Percentiles rank a stretch among this genome's conserved stretches.
These are phyloP conservation scores for Laburnicola sp. DNA, from an alignment of 2,329 filamentous ascomycete genomes.

Conservation along the genomic window DNA sequence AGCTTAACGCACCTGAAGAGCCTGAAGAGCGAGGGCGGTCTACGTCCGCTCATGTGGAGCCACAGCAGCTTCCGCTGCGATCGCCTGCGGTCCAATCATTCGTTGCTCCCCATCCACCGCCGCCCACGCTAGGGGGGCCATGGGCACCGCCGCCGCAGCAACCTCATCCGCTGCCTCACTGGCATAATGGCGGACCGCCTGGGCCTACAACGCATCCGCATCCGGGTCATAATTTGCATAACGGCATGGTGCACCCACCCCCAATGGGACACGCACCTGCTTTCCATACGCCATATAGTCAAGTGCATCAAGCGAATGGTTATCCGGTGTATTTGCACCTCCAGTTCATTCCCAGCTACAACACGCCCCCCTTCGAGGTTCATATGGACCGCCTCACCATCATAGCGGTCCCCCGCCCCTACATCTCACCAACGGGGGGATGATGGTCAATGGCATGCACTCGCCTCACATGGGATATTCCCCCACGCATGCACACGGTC, in stretches of 20 bases:
- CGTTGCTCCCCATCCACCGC: constrained; percentile 19
- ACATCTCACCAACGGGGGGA: constrained; percentile 37
- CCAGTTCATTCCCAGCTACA: constrained; percentile 36
- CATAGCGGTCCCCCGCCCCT: constrained; percentile 36
- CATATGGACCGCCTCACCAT: constrained; percentile 29
- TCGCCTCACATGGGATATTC: constrained; percentile 45
- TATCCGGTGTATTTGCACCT: constrained; percentile 38
- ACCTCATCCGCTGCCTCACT: constrained; percentile 36
- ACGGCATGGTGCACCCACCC: constrained; percentile 35
- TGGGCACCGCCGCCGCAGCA: constrained; percentile 19
- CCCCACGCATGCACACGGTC: constrained; percentile 39
- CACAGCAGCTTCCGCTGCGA: constrained; percentile 40
- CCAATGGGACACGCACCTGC: constrained; percentile 34
- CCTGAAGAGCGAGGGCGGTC: constrained; percentile 36
- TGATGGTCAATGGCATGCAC: constrained; percentile 44
- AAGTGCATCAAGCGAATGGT: constrained; percentile 36
- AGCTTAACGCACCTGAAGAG: constrained; percentile 42
- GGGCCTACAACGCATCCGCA: constrained; percentile 25
- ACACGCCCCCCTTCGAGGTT: constrained; percentile 30
- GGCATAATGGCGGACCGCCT: constrained; percentile 33
- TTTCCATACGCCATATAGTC: constrained; percentile 38
- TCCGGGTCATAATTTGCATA: constrained; percentile 32
- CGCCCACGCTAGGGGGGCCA: constrained; percentile 20
- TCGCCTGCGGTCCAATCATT: constrained; percentile 38
- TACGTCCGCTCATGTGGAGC: constrained; percentile 32